Evolutionary conservation across 257 asterid species (phyloP).

Genomic region (Fraxinus excelsior): DNA sequence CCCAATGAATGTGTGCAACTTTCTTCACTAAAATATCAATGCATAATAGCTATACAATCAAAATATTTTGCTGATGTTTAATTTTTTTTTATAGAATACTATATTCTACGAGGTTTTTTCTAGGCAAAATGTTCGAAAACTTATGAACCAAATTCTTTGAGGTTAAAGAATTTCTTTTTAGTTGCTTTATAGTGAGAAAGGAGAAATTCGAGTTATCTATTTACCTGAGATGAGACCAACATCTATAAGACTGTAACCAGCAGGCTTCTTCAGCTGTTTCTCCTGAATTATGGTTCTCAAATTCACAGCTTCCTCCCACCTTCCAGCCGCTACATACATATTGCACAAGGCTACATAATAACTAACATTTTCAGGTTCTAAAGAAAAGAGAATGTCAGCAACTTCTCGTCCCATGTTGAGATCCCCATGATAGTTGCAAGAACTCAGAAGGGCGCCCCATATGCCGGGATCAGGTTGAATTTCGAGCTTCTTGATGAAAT

Average conservation of each 20-base stretch:
- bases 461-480: slow-evolving; percentile 38
- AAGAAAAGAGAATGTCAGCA: slow-evolving; percentile 41
- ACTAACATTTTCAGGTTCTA: slow-evolving; percentile 64
- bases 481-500: slow-evolving; percentile 44
- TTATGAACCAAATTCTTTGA: neutral
- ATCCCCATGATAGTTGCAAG: slow-evolving; percentile 61
- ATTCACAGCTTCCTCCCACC: slow-evolving; percentile 72
- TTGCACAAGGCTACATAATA: slow-evolving; percentile 55
- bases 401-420: slow-evolving; percentile 60
- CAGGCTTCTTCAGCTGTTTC: slow-evolving; percentile 50
- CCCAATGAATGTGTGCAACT: slow-evolving; percentile 43
- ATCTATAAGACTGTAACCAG: slow-evolving; percentile 56
- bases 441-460: slow-evolving; percentile 71
- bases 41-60: neutral
- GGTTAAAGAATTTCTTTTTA: neutral
- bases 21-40: neutral
- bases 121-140: neutral
- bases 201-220: neutral
- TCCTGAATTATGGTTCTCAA: slow-evolving; percentile 51
- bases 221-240: slow-evolving; percentile 29
- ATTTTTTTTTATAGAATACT: neutral
- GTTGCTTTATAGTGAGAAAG: neutral
- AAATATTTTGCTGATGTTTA: neutral
- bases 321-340: slow-evolving; percentile 63
- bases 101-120: neutral